Evolutionary conservation across 352 stramenopile genomes (phyloP).

Genomic region (Blastocystis sp.): DNA sequence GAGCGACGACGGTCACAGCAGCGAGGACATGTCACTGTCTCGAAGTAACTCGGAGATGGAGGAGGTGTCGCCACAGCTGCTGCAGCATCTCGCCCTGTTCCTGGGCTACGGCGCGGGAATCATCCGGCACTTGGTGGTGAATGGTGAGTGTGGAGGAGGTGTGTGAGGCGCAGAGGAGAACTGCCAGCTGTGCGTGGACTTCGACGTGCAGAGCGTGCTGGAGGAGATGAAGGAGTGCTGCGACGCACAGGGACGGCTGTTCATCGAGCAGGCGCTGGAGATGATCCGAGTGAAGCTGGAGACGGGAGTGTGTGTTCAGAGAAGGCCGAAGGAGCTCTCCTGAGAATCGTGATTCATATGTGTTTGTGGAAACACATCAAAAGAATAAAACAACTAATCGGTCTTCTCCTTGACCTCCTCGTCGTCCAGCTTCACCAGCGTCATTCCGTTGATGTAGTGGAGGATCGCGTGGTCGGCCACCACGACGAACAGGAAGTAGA

Average conservation of each 20-base stretch:
- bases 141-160: neutral
- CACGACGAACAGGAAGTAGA: slow-evolving; percentile 26
- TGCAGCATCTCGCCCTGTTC: slow-evolving; percentile 1
- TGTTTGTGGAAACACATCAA: slow-evolving; percentile 13
- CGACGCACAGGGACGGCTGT: slow-evolving; percentile 26
- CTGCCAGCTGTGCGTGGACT: slow-evolving; percentile 9
- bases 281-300: neutral
- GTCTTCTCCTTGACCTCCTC: slow-evolving; percentile 44
- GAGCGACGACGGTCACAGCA: neutral
- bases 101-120: slow-evolving; percentile 43
- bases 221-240: slow-evolving; percentile 6
- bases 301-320: neutral
- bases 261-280: slow-evolving; percentile 24
- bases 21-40: neutral
- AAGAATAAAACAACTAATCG: slow-evolving; percentile 21
- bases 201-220: slow-evolving; percentile 9
- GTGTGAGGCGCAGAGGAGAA: slow-evolving; percentile 51
- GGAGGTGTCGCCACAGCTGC: neutral
- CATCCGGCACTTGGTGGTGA: slow-evolving; percentile 21
- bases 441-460: slow-evolving; percentile 63
- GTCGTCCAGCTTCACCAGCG: slow-evolving; percentile 20
- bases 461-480: slow-evolving; percentile 36
- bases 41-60: neutral
- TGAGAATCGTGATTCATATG: neutral
- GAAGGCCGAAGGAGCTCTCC: neutral